Evolutionary conservation across 352 stramenopile genomes (phyloP), one percentile per base, ranked within the genome.

Genomic region (Phytopythium litorale): DNA sequence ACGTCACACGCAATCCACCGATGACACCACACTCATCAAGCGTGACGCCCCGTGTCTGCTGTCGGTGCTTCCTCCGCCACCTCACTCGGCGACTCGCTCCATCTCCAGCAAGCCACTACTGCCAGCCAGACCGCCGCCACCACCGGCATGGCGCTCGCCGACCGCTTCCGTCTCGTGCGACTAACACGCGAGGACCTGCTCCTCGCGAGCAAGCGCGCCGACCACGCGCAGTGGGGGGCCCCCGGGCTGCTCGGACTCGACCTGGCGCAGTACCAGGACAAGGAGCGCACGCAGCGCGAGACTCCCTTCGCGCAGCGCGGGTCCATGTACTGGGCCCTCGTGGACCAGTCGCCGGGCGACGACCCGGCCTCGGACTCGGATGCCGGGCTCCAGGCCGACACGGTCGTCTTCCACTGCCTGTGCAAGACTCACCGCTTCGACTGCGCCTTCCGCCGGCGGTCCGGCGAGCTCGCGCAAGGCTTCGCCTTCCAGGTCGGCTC

Each of bases 321-420:
- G 2, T 84, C 79, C n/a, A 77, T 87, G 50, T 88, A 86, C 71
- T 91, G 78, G 76, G 81, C 76, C 12, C 70, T 91, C 4, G 78
- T 91, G 16, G 75, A 83, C 23, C 40, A 33, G 8, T 15, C 21
- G 1, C 16, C 53, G 4, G 67, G 65, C 50, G 60, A 56, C 18
- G 70, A 70, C 32, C 56, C 70, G 16, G 56, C 9, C 21, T 63
- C 62, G 15, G 57, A 66, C n/a, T 32, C 28, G 9, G 62, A 75
- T 35, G 63, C 52, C 2, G 53, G 60, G 3, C 33, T 79, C 3
- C 52, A 56, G 18, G 53, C 60, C 16, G 64, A 54, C 12, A 23
- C 62, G 21, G 64, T 70, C 8, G 23, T 67, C 18, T 63, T 89
- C 21, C 71, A 69, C 48, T 86, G 70, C 52, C 78, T 88, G 40